Evolutionary conservation across 2,329 filamentous ascomycete species (phyloP).

Genomic region (Cyanodermella asteris): DNA sequence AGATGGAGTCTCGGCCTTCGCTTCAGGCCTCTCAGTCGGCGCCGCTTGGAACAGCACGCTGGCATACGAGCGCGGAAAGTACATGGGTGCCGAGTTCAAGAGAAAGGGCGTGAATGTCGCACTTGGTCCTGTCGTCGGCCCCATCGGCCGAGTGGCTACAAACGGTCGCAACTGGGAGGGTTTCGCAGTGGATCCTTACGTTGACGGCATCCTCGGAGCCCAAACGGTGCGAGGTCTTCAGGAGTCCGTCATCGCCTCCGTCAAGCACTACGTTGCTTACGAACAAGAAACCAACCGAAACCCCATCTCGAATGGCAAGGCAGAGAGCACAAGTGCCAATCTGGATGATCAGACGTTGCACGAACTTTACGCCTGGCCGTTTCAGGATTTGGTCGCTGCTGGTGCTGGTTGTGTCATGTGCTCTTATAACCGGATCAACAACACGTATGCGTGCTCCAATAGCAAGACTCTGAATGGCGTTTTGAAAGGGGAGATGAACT

Average conservation of each 20-base stretch:
- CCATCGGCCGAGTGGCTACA: conserved; percentile 19
- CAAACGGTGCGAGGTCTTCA: conserved; percentile 19
- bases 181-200: conserved; percentile 20
- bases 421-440: conserved; percentile 60
- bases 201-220: conserved; percentile 20
- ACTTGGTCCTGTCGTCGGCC: conserved; percentile 22
- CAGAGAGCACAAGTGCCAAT: conserved; percentile 25
- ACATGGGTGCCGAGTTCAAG: conserved; percentile 36
- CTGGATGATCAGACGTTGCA: conserved; percentile 44
- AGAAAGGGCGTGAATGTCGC: conserved; percentile 26
- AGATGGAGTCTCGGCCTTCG: conserved; percentile 21
- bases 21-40: conserved; percentile 20
- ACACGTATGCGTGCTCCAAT: conserved; percentile 62
- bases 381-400: conserved; percentile 36
- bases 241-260: conserved; percentile 12
- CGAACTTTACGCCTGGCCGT: conserved; percentile 45
- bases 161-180: conserved; percentile 25
- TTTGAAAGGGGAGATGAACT: conserved; percentile 58
- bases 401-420: conserved; percentile 39
- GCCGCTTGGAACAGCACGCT: conserved; percentile 32
- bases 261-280: conserved; percentile 36
- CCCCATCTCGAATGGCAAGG: conserved; percentile 14
- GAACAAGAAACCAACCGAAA: conserved; percentile 32
- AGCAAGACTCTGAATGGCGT: conserved; percentile 52
- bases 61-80: conserved; percentile 27